phyloP scores from a whole-genome alignment of 257 asterid genomes.

The Fraxinus excelsior region DNA sequence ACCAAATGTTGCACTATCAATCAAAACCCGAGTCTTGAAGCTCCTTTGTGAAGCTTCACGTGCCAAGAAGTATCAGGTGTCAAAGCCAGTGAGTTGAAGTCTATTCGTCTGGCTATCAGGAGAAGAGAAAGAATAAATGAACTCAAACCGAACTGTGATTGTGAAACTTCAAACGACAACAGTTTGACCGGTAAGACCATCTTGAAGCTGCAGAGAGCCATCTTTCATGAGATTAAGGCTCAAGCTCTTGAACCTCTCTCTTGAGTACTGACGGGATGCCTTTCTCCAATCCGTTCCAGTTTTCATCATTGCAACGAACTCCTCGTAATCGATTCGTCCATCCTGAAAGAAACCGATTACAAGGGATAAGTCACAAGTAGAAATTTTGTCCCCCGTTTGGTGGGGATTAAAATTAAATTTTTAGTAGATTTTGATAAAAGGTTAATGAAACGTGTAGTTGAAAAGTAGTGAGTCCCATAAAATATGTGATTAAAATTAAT shows the following conservation, averaged over 20 bases:
- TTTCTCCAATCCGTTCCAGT: slow-evolving; percentile 93
- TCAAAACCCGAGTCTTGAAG: slow-evolving; percentile 22
- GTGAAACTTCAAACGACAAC: slow-evolving; percentile 46
- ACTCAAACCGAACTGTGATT: background rate
- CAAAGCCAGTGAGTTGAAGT: background rate
- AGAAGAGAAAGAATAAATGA: slow-evolving; percentile 17
- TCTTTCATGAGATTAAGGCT: slow-evolving; percentile 89
- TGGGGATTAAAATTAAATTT: no score
- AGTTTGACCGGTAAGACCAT: slow-evolving; percentile 72
- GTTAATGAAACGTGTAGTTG: no score
- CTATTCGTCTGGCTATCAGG: background rate
- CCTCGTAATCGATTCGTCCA: slow-evolving; percentile 73
- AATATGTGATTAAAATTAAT: no score
- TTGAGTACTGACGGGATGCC: slow-evolving; percentile 87
- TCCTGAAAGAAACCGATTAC: slow-evolving; percentile 51
- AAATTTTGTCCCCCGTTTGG: background rate
- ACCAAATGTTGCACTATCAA: slow-evolving; percentile 19
- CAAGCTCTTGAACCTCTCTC: slow-evolving; percentile 90
- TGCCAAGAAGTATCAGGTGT: slow-evolving; percentile 1
- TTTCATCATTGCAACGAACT: slow-evolving; percentile 94
- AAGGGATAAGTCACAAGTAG: background rate
- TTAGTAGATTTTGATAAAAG: no score
- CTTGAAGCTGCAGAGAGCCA: slow-evolving; percentile 83
- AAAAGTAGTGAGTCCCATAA: no score
- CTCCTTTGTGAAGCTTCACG: slow-evolving; percentile 24